Evolutionary conservation across 2,329 filamentous ascomycete species (phyloP).

Genomic region (Botrytis porri): DNA sequence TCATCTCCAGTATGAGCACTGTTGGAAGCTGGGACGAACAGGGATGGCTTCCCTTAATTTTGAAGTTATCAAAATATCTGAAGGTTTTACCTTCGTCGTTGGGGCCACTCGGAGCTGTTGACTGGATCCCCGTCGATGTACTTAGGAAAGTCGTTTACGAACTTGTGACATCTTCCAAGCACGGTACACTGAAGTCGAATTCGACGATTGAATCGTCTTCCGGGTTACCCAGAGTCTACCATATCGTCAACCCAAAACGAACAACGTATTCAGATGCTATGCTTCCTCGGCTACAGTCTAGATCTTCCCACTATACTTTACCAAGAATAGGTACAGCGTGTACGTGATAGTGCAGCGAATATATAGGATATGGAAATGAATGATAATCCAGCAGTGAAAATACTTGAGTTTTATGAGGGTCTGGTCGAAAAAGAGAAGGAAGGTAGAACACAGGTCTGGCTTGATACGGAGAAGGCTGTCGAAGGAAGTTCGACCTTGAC

Average conservation of each 20-base stretch:
- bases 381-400: conserved; percentile 1
- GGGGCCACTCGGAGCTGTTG: conserved; percentile 26
- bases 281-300: background rate
- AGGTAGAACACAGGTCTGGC: background rate
- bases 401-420: conserved; percentile 1
- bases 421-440: background rate
- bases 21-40: conserved; percentile 1
- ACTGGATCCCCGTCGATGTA: conserved; percentile 5
- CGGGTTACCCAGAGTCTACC: background rate
- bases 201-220: background rate
- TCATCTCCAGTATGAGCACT: conserved; percentile 33
- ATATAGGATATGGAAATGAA: background rate
- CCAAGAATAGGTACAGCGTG: background rate
- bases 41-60: conserved; percentile 3
- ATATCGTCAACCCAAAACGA: conserved; percentile 2
- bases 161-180: background rate
- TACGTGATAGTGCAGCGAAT: background rate
- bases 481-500: background rate
- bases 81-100: background rate
- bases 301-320: background rate
- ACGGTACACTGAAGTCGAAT: background rate
- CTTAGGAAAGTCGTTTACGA: background rate
- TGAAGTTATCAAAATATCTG: background rate
- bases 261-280: background rate
- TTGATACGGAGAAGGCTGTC: conserved; percentile 2